phyloP scores from a whole-genome alignment of 345 rosid species.

The Brassica incana region DNA sequence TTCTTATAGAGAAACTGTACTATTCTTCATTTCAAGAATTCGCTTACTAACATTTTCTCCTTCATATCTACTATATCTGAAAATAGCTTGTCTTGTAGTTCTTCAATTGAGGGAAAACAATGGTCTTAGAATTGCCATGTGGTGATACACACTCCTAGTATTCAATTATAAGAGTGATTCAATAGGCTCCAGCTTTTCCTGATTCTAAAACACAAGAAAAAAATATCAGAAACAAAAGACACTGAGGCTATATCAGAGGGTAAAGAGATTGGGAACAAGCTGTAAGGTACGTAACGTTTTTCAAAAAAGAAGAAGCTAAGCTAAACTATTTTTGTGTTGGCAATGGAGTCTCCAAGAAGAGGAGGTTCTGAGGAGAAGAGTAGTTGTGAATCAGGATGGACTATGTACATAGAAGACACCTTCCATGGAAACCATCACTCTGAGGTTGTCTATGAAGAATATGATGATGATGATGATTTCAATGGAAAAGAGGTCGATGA shows the following conservation, averaged over 20 bases:
- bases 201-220: slow-evolving; percentile 26
- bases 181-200: slow-evolving; percentile 37
- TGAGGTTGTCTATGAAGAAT: slow-evolving; percentile 22
- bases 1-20: slow-evolving; percentile 30
- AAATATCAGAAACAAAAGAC: slow-evolving; percentile 23
- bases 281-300: slow-evolving; percentile 27
- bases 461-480: slow-evolving; percentile 17
- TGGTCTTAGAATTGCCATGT: slow-evolving; percentile 46
- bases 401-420: slow-evolving; percentile 60
- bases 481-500: slow-evolving; percentile 15
- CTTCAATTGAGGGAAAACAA: slow-evolving; percentile 44
- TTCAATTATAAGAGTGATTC: slow-evolving; percentile 43
- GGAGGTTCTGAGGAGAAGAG: slow-evolving; percentile 46
- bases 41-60: slow-evolving; percentile 29
- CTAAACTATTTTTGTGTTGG: neutral
- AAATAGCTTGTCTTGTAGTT: slow-evolving; percentile 49
- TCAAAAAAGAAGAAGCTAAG: neutral
- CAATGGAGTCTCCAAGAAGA: slow-evolving; percentile 56
- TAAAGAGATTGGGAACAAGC: slow-evolving; percentile 24
- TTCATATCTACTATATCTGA: slow-evolving; percentile 42
- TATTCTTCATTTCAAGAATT: slow-evolving; percentile 18
- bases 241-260: slow-evolving; percentile 28
- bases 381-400: slow-evolving; percentile 69
- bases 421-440: slow-evolving; percentile 37
- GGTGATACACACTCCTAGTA: slow-evolving; percentile 38